A percentile compares a stretch with the other conserved stretches of the same genome.
These are phyloP conservation scores for Fusarium decemcellulare DNA, from an alignment of 2,329 filamentous ascomycete species.

Conservation along the genomic window DNA sequence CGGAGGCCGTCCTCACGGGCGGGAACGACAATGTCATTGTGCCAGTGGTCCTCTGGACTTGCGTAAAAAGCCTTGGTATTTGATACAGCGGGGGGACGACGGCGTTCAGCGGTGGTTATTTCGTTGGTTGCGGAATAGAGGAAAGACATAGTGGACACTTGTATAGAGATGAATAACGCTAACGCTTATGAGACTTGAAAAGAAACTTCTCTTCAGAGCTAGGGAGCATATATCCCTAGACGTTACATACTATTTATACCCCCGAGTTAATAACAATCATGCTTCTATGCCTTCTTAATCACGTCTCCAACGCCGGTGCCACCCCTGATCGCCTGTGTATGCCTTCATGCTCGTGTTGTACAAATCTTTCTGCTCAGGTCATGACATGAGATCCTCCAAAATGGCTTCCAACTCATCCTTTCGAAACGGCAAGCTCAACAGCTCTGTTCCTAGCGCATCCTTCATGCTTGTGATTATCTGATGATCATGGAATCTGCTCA, in stretches of 20 bases:
- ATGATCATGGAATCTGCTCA: constrained; percentile 87
- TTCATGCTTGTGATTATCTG: constrained; percentile 95
- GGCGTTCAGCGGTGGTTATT: constrained; percentile 30
- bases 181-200: constrained; percentile 40
- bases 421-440: constrained; percentile 87
- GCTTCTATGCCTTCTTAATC: neutral
- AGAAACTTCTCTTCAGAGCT: constrained; percentile 7
- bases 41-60: constrained; percentile 91
- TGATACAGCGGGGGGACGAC: constrained; percentile 50
- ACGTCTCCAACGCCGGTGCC: constrained; percentile 22
- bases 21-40: constrained; percentile 99
- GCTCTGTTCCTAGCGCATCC: constrained; percentile 87
- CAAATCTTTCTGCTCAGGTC: constrained; percentile 19
- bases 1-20: constrained; percentile 94
- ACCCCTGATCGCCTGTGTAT: constrained; percentile 14
- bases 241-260: constrained; percentile 32
- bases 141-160: constrained; percentile 17
- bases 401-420: constrained; percentile 92
- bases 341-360: constrained; percentile 18
- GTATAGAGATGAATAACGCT: constrained; percentile 35
- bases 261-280: constrained; percentile 20
- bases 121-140: constrained; percentile 18
- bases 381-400: constrained; percentile 76
- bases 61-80: constrained; percentile 83
- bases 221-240: constrained; percentile 7